Conservation (phyloP, 441 rosid genomes). For the Erodium trifolium region DNA sequence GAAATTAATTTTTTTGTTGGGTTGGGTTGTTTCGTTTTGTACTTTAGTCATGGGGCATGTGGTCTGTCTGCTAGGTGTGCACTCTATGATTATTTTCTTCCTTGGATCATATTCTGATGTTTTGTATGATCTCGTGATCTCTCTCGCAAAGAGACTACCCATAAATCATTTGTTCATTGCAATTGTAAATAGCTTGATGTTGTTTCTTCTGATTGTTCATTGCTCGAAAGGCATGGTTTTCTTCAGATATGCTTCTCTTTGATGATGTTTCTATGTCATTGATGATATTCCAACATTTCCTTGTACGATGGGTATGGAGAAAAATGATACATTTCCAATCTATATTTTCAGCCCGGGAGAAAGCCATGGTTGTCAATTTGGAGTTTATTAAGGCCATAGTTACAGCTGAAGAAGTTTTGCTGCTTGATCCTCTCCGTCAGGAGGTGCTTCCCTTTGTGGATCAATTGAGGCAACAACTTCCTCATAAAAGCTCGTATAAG, state of each 20-base stretch:
- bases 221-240: not conserved
- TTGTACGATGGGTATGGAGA: not conserved
- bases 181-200: not conserved
- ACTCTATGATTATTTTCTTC: not conserved
- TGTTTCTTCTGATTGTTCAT: not conserved
- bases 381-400: conserved; percentile 85
- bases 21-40: not conserved
- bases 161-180: not conserved
- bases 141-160: not conserved
- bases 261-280: not conserved
- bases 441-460: conserved; percentile 77
- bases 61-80: not conserved
- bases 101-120: not conserved
- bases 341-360: conserved; percentile 63
- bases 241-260: not conserved
- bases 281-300: not conserved
- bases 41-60: not conserved
- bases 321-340: conserved; percentile 10
- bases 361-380: conserved; percentile 82
- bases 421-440: conserved; percentile 68
- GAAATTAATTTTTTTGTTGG: not conserved
- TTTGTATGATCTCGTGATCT: not conserved
- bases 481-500: conserved; percentile 32
- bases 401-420: conserved; percentile 76
- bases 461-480: conserved; percentile 70